These are phyloP conservation scores for Picea engelmannii DNA, from an alignment of 83 land plant species.

Conservation along the genomic window DNA sequence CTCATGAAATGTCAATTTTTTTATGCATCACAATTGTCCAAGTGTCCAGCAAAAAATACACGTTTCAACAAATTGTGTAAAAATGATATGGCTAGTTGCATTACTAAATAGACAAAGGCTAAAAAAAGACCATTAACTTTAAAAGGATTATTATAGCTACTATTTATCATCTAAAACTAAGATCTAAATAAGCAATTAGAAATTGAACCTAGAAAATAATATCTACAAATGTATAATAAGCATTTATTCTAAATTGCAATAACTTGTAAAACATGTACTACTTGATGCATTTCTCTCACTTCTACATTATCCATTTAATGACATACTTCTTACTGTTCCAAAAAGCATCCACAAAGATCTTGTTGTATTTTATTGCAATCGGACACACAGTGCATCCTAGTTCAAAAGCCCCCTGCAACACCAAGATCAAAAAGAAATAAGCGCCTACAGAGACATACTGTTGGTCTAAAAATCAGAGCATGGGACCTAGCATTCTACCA, in stretches of 20 bases:
- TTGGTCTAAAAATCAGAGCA: neutral
- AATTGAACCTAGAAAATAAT: neutral
- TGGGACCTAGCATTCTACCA: neutral
- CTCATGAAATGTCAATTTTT: too few species aligned
- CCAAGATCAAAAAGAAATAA: neutral
- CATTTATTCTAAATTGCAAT: neutral
- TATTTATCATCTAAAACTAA: too few species aligned
- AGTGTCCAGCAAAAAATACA: too few species aligned
- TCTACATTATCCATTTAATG: too few species aligned
- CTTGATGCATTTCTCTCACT: too few species aligned
- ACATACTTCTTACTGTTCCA: constrained; percentile 97
- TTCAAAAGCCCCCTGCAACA: constrained; percentile 91
- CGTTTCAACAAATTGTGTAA: neutral
- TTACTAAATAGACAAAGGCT: neutral
- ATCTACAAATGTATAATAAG: neutral
- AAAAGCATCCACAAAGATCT: constrained; percentile 96
- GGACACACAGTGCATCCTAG: constrained; percentile 95
- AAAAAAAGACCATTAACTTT: neutral
- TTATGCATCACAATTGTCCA: too few species aligned
- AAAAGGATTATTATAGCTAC: too few species aligned
- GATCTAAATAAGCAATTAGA: too few species aligned
- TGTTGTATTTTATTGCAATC: constrained; percentile 94
- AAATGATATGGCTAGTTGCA: neutral
- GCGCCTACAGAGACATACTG: neutral
- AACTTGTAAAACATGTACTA: neutral